A percentile compares a stretch with the other conserved stretches of the same genome.
Conservation (phyloP, 1,284 basidiomycete genomes). For the Malassezia vespertilionis region DNA sequence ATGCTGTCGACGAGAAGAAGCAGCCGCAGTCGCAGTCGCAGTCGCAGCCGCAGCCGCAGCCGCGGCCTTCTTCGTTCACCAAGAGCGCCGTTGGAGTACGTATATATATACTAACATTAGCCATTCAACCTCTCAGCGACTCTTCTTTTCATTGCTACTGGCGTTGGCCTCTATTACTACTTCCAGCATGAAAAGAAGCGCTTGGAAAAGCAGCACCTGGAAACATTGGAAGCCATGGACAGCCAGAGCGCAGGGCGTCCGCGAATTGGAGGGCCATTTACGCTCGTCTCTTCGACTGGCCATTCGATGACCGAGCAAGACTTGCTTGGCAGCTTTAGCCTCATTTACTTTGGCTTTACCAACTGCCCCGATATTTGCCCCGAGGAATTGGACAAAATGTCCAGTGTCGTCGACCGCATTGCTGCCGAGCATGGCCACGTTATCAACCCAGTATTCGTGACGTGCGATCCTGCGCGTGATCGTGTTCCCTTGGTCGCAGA, state of each 20-base stretch:
- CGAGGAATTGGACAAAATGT: conserved; percentile 93
- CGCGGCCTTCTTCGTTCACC: no score
- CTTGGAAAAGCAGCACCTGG: conserved; percentile 23
- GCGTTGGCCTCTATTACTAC: conserved; percentile 72
- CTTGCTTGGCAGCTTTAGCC: conserved; percentile 62
- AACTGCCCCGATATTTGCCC: conserved; percentile 92
- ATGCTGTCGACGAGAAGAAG: neutral
- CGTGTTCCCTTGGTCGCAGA: conserved; percentile 54
- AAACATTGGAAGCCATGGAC: conserved; percentile 20
- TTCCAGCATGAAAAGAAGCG: conserved; percentile 72
- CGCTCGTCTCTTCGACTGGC: conserved; percentile 31
- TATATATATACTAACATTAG: neutral
- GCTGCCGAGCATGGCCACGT: conserved; percentile 52
- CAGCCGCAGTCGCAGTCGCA: no score
- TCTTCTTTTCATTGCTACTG: conserved; percentile 68
- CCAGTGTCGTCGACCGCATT: conserved; percentile 63
- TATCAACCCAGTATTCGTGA: conserved; percentile 70
- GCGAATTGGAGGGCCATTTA: conserved; percentile 80
- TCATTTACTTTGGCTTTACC: conserved; percentile 67
- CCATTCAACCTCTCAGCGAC: conserved; percentile 79
- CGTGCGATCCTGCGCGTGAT: conserved; percentile 90
- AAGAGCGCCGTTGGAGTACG: neutral
- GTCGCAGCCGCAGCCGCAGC: no score
- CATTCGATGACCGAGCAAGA: conserved; percentile 66
- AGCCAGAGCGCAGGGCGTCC: conserved; percentile 54